phyloP scores from a whole-genome alignment of 2,329 filamentous ascomycete species.

The Aspergillus clavatus region DNA sequence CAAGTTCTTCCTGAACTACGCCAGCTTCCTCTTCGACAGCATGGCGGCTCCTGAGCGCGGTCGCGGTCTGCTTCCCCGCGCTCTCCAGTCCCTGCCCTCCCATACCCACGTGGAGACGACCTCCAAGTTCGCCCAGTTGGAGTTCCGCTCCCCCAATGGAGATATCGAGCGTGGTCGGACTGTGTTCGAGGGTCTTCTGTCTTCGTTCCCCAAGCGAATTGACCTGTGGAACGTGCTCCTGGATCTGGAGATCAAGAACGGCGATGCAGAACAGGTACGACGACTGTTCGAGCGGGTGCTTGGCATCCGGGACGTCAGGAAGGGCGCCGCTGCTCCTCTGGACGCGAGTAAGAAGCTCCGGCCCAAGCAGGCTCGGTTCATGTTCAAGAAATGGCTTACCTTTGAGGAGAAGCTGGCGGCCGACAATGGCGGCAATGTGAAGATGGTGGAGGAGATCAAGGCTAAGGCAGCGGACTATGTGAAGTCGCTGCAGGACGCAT shows the following conservation, averaged over 20 bases:
- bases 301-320: slow-evolving; percentile 40
- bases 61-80: slow-evolving; percentile 72
- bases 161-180: slow-evolving; percentile 89
- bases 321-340: slow-evolving; percentile 26
- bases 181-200: slow-evolving; percentile 83
- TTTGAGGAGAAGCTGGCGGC: slow-evolving; percentile 66
- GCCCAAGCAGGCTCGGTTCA: slow-evolving; percentile 73
- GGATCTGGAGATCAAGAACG: slow-evolving; percentile 68
- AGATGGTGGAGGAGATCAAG: slow-evolving; percentile 65
- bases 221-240: slow-evolving; percentile 92
- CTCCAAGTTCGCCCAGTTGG: slow-evolving; percentile 82
- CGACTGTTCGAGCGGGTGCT: slow-evolving; percentile 76
- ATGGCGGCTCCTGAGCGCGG: slow-evolving; percentile 65
- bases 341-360: slow-evolving; percentile 61
- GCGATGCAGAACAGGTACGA: slow-evolving; percentile 61
- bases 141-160: slow-evolving; percentile 78
- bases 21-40: slow-evolving; percentile 80
- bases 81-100: slow-evolving; percentile 72
- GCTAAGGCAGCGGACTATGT: slow-evolving; percentile 68
- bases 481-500: slow-evolving; percentile 37
- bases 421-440: slow-evolving; percentile 56
- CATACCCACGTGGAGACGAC: slow-evolving; percentile 69
- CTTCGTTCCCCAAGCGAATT: slow-evolving; percentile 79
- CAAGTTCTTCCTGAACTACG: slow-evolving; percentile 89
- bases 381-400: slow-evolving; percentile 87